Base-by-base conservation (phyloP, 1,139 yeast genomes). In the Nakaseomyces glabratus region DNA sequence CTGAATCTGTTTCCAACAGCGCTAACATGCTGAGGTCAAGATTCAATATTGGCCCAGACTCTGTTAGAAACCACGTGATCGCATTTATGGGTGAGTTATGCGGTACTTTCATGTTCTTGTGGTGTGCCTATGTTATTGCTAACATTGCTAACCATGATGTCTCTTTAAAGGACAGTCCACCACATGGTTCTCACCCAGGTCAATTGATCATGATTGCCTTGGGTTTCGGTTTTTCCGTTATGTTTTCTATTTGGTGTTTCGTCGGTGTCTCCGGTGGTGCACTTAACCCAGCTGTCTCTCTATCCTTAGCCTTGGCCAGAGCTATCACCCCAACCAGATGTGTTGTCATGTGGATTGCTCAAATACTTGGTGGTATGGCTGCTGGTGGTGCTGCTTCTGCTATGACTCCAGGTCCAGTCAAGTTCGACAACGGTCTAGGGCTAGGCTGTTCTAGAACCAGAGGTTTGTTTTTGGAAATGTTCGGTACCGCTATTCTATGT, bases 341-440 rank as follows among this genome's bases (percentile, higher is more conserved):
- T 47, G 60, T 65, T 25, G 57, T 81, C 38, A 73, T 80, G 76
- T 61, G 73, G 60, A 35, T 76, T 37, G 53, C 88, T 31, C 94
- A 85, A 64, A 59, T 84, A 51, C 60, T 82, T 56, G 95, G 80
- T 35, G 94, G 94, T 61, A 79, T 85, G 77, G 85, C 86, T 49
- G 95, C 95, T 41, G 93, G 93, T 40, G 95, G 85, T 58, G 90
- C 86, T 31, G 94, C 88, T 34, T 65, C 73, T 46, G 94, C 86
- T 34, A 72, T 84, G 79, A 80, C 93, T 23, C 95, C 95, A 29
- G 95, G 95, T 42, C 68, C 69, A 30, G 67, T 84, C 51, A 67
- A 73, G 14, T 85, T 82, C 51, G 71, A 84, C 45, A 84, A 85
- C 52, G 68, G 70, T 35, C 64, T 82, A 43, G 86, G 93, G 40